Base-by-base conservation (phyloP, 495 filamentous ascomycete species). In the Talaromyces nanjingensis region DNA sequence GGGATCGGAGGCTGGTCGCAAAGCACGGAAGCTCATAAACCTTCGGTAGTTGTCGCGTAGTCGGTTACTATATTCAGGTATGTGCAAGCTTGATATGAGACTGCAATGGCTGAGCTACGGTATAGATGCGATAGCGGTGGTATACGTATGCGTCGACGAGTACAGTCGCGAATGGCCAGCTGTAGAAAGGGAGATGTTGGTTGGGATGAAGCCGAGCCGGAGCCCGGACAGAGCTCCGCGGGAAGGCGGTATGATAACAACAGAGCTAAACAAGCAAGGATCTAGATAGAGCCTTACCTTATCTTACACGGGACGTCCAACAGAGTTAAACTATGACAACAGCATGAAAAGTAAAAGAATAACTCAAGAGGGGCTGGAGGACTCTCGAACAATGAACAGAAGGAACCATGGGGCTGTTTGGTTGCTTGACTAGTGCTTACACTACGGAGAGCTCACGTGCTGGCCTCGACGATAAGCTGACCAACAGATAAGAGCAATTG, bases 371-470 rank as follows among this genome's bases (percentile, higher is more conserved):
- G 42, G 42, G n/a, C 42, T 45, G 16, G 42, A 45, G 33, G 33
- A 37, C 33, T 37, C 9, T 12, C 27, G 3, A 11, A 37, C 37
- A 42, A 39, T 39, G 37, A 39, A 12, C 11, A 11, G 42, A 55
- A 27, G 29, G 52, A 55, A 55, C 11, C 52, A 55, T 55, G 52
- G 52, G 24, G 14, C 9, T 14, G 39, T 6, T 16, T n/a, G 3
- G 27, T 6, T 25, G 27, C 27, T 45, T n/a, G 16, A 47, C 42
- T 47, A 20, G 45, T 49, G 45, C n/a, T 49, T 20, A 18, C 18
- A 49, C 45, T 49, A 49, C 45, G 45, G 45, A 49, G 53, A 11
- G 24, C 53, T 56, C 53, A 56, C 53, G 53, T 56, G 53, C 53
- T 29, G 24, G 11, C 24, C 53, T 56, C 53, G 24, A 56, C 53